phyloP scores from a whole-genome alignment of 2,329 filamentous ascomycete species.

The Trichoderma brevicompactum region DNA sequence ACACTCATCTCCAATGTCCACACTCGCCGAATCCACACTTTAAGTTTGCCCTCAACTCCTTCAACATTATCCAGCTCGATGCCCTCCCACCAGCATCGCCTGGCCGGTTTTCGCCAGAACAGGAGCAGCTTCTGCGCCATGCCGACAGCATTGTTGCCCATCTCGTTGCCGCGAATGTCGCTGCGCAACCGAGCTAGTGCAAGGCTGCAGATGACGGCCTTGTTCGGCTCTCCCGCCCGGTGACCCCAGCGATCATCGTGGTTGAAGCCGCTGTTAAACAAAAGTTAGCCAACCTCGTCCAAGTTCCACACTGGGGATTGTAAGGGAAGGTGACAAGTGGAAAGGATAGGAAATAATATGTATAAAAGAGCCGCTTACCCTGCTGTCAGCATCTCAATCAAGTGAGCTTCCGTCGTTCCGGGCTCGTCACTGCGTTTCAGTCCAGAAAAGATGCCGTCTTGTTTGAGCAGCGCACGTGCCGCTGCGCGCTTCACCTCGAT shows the following conservation, averaged over 20 bases:
- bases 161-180: constrained; percentile 81
- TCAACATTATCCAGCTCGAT: constrained; percentile 89
- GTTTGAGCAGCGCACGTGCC: constrained; percentile 80
- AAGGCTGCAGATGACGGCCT: constrained; percentile 96
- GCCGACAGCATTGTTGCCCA: constrained; percentile 79
- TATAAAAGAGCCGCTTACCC: constrained; percentile 65
- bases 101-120: constrained; percentile 96
- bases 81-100: constrained; percentile 99
- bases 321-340: background rate
- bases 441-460: constrained; percentile 95
- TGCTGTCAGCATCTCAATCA: constrained; percentile 99
- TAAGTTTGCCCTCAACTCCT: constrained; percentile 87
- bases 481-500: constrained; percentile 94
- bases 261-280: constrained; percentile 78
- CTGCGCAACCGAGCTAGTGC: constrained; percentile 90
- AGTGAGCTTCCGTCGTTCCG: constrained; percentile 94
- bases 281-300: background rate
- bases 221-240: constrained; percentile 95
- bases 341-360: background rate
- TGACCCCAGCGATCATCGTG: constrained; percentile 96
- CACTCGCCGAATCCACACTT: constrained; percentile 97
- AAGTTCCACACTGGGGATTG: background rate
- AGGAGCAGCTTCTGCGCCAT: constrained; percentile 98
- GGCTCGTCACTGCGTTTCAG: constrained; percentile 93
- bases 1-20: constrained; percentile 99